Evolutionary conservation across 208 protist genomes (phyloP).

Genomic region (Tritrichomonas foetus): DNA sequence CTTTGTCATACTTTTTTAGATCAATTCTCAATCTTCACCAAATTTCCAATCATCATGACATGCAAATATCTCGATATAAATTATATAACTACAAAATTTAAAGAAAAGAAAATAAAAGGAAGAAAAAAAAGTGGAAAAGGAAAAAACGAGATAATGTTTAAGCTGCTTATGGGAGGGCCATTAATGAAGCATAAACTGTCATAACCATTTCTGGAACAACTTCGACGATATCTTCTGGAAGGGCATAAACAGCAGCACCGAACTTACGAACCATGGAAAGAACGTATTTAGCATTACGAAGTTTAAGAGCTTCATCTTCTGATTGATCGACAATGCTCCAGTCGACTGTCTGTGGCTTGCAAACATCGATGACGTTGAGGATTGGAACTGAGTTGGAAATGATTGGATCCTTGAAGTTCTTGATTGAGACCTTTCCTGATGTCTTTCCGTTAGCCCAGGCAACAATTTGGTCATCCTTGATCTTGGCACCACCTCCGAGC

Average conservation of each 20-base stretch:
- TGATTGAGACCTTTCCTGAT: neutral
- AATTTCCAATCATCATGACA: no score
- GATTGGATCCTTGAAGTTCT: neutral
- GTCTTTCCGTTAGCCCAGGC: conserved; percentile 59
- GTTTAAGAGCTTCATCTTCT: neutral
- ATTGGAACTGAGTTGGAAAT: neutral
- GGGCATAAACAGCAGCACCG: conserved; percentile 55
- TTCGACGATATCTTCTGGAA: conserved; percentile 61
- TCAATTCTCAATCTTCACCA: no score
- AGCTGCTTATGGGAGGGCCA: neutral
- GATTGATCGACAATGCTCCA: neutral
- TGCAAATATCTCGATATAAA: no score
- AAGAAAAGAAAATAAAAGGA: no score
- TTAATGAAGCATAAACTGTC: conserved; percentile 27
- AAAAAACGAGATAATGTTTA: no score
- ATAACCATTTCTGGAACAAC: conserved; percentile 57
- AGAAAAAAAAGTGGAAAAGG: no score
- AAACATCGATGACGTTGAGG: neutral
- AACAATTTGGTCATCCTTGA: conserved; percentile 56
- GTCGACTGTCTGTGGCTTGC: conserved; percentile 38
- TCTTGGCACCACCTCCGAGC: conserved; percentile 46
- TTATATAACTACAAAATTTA: no score
- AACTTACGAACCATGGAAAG: conserved; percentile 57
- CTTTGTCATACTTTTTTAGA: no score
- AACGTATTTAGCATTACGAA: conserved; percentile 50